Base-by-base conservation (phyloP, 1,139 yeast genomes). In the Pichia kudriavzevii region DNA sequence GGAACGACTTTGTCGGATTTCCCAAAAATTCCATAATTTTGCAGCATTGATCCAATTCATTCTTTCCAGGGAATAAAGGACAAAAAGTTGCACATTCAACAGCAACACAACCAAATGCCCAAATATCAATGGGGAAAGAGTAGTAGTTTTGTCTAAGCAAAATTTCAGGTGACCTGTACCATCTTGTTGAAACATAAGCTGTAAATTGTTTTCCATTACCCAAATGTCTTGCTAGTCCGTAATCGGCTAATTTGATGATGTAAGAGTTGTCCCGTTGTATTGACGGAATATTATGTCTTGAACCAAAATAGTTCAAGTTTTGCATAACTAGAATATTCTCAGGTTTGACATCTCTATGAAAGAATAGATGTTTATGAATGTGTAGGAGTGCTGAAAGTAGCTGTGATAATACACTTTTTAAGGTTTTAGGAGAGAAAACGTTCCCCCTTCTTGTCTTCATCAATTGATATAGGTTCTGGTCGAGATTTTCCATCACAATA, bases 121-220 rank as follows among this genome's bases (percentile, higher is more conserved):
- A 91, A 27, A 88, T 72, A 62, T 91, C 98, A 28, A 85, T 74
- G 1, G 94, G 87, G 34, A 65, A 69, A 0, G 91, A 74, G 55
- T 91, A 85, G 47, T 60, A 60, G 7, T 69, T 68, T 44, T 73
- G 72, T 43, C 91, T 68, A 39, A 91, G 64, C 29, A 91, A 64
- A 29, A 91, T 80, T 58, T 91, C 98, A 0, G 98, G 98, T 0
- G 96, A 79, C 42, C 98, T 67, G 56, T 91, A 91, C 97, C 97
- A 91, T 49, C 98, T 70, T 0, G 97, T 91, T 0, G 95, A 82
- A 7, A 91, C 93, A 50, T 91, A 91, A 1, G 82, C 74, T 0
- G 94, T 79, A 52, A 72, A 83, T 0, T 76, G 73, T 35, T 67
- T 69, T 21, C 53, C 53, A 49, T 74, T 72, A 30, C 65, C 61